Evolutionary conservation across 331 rosid species (phyloP).

Genomic region (Malus hybrid): DNA sequence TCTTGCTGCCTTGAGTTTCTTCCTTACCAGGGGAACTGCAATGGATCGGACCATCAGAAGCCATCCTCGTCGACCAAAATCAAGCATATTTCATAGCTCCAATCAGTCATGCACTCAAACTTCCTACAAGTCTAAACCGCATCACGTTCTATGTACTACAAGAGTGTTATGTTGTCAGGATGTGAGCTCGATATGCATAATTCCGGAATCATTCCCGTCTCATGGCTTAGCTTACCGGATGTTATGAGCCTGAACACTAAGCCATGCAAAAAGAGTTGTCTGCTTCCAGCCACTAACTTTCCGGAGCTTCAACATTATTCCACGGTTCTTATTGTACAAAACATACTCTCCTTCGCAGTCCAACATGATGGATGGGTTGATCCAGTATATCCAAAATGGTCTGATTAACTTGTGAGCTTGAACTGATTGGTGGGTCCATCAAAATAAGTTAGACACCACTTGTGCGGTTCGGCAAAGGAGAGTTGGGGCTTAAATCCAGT

Average conservation of each 20-base stretch:
- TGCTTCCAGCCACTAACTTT: constrained; percentile 29
- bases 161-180: constrained; percentile 25
- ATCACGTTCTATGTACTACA: constrained; percentile 3
- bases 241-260: constrained; percentile 13
- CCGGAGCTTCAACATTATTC: constrained; percentile 38
- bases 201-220: constrained; percentile 15
- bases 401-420: constrained; percentile 24
- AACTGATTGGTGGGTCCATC: constrained; percentile 15
- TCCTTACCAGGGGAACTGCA: constrained; percentile 23
- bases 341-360: constrained; percentile 15
- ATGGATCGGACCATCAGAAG: constrained; percentile 26
- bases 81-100: constrained; percentile 22
- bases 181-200: constrained; percentile 19
- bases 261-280: constrained; percentile 27
- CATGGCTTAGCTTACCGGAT: background rate
- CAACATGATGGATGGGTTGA: constrained; percentile 18
- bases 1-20: constrained; percentile 32
- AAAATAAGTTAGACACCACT: constrained; percentile 40
- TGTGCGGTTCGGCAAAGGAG: constrained; percentile 43
- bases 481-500: constrained; percentile 58
- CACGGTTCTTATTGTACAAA: constrained; percentile 35
- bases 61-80: constrained; percentile 12
- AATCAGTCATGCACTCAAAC: constrained; percentile 27
- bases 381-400: background rate
- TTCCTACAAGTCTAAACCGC: constrained; percentile 25